Evolutionary conservation across 208 protist genomes (phyloP), one percentile per base, ranked within the genome.

Genomic region (Wallacemonas sp.): DNA sequence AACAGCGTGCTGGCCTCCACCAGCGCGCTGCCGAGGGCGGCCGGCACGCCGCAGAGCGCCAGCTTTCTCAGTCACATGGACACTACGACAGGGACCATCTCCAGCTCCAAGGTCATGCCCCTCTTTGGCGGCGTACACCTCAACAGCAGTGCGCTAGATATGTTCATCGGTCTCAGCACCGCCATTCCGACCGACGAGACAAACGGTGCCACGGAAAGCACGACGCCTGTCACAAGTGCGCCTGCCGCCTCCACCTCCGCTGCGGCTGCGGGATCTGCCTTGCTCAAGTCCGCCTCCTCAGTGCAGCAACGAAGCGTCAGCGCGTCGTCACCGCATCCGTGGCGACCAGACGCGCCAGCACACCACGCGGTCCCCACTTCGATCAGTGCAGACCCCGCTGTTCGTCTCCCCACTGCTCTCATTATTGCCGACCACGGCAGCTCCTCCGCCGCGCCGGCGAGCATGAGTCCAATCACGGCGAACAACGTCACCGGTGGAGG

Each of bases 141-240:
- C 49, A 73, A 74, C 51, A 74, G 64, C 21, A 63, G 68, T 17
- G 62, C 58, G 0, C 66, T 68, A 14, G 68, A 79, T 54, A 39
- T 79, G 31, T 49, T 79, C 27, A 62, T 66, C 39, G 46, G 60
- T 33, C 67, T 77, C 70, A 80, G 70, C 62, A 77, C 65, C 8
- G 70, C 70, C 15, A 38, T 80, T 19, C 36, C 44, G 24, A 80
- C 67, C 51, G 68, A 79, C 2, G 49, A 45, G 31, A 69, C 47
- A 47, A 58, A 53, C 15, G 31, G 4, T 22, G 15, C 36, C 26
- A 34, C n/a, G n/a, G n/a, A n/a, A n/a, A n/a, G n/a, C n/a, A n/a
- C n/a, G n/a, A n/a, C n/a, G n/a, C n/a, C n/a, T n/a, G n/a, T n/a
- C n/a, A n/a, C n/a, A n/a, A n/a, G n/a, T n/a, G n/a, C n/a, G n/a